Evolutionary conservation across 371 early-diverging fungal species (phyloP).

Genomic region (Saksenaea vasiformis): DNA sequence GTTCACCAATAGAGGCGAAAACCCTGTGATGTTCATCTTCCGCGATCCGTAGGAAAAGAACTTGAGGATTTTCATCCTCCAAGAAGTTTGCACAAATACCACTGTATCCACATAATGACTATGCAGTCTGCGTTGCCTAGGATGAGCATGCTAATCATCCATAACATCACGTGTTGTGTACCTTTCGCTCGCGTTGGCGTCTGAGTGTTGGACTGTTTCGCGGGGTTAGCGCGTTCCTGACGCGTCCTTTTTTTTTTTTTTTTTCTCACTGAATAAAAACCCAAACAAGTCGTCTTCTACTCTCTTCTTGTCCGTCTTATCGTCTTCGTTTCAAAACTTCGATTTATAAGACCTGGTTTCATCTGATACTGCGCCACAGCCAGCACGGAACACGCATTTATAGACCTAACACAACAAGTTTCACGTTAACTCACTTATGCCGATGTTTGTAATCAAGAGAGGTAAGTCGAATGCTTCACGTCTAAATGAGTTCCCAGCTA

Average conservation of each 20-base stretch:
- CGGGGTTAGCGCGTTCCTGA: slow-evolving; percentile 3
- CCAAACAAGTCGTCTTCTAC: neutral
- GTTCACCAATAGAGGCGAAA: too few relatives aligned
- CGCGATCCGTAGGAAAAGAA: too few relatives aligned
- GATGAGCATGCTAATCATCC: too few relatives aligned
- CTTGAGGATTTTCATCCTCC: too few relatives aligned
- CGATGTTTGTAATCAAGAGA: slow-evolving; percentile 79
- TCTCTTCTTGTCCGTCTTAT: neutral
- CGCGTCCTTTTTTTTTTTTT: slow-evolving; percentile 2
- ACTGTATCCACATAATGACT: too few relatives aligned
- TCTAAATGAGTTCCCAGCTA: neutral
- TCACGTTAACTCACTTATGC: slow-evolving; percentile 2
- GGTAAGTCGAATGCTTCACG: slow-evolving; percentile 36
- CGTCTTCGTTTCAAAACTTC: neutral
- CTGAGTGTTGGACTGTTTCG: neutral
- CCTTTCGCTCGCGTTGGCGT: slow-evolving; percentile 4
- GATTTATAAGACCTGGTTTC: neutral
- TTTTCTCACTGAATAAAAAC: neutral
- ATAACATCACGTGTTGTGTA: neutral
- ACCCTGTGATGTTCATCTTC: too few relatives aligned
- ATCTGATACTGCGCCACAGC: slow-evolving; percentile 6
- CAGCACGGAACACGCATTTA: neutral
- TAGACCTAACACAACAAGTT: neutral
- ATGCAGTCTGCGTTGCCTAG: too few relatives aligned
- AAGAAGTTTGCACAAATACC: too few relatives aligned